Evolutionary conservation across 2,329 filamentous ascomycete species (phyloP).

Genomic region (Dryadomyces quercivorus): DNA sequence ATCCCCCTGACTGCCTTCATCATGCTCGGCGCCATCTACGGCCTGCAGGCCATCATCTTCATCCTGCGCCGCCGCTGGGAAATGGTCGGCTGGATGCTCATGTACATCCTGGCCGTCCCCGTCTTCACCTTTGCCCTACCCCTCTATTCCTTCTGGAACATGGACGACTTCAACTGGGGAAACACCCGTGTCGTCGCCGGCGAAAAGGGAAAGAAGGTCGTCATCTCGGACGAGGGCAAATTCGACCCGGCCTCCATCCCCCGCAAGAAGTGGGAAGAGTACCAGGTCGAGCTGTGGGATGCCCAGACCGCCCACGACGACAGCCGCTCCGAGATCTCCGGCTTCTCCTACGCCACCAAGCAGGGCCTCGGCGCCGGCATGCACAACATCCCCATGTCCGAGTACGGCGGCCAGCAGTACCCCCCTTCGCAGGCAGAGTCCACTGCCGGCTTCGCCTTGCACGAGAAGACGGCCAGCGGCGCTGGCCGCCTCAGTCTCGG

Average conservation of each 20-base stretch:
- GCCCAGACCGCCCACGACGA: constrained; percentile 77
- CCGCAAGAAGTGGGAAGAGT: constrained; percentile 98
- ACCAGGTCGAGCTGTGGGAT: constrained; percentile 96
- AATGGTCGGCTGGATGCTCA: constrained; percentile 98
- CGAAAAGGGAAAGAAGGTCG: constrained; percentile 81
- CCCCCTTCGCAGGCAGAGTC: constrained; percentile 45
- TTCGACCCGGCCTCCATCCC: constrained; percentile 90
- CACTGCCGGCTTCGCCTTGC: constrained; percentile 33
- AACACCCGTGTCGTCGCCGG: constrained; percentile 96
- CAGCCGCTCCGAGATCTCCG: constrained; percentile 75
- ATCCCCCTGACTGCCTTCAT: constrained; percentile 82
- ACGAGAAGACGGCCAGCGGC: constrained; percentile 33
- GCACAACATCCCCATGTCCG: constrained; percentile 40
- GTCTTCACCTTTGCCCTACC: constrained; percentile 86
- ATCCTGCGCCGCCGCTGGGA: constrained; percentile 96
- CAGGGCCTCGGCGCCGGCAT: constrained; percentile 33
- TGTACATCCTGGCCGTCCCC: constrained; percentile 84
- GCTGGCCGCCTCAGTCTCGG: constrained; percentile 64
- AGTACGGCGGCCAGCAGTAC: constrained; percentile 46
- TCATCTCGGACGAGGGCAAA: constrained; percentile 94
- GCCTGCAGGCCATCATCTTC: constrained; percentile 94
- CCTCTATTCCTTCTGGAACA: constrained; percentile 95
- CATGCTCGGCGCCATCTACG: constrained; percentile 88
- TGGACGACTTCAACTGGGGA: constrained; percentile 99
- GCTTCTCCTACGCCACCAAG: constrained; percentile 88